A percentile compares a stretch with the other conserved stretches of the same genome.
Evolutionary conservation across 768 basidiomycete genomes (phyloP).

Genomic region (Arthromyces matolae): DNA sequence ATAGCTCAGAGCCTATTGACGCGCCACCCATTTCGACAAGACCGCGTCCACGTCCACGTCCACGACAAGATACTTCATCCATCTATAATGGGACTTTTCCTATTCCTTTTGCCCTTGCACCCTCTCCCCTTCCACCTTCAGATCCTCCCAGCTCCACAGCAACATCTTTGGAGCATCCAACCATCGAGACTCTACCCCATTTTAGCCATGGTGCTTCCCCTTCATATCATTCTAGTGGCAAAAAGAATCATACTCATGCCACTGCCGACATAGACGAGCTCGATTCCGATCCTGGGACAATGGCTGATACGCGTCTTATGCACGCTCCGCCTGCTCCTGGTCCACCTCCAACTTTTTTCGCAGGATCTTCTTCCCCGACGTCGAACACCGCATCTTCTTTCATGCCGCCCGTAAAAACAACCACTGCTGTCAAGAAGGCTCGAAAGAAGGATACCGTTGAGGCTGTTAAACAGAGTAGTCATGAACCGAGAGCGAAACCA

Average conservation of each 20-base stretch:
- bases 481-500: slow-evolving; percentile 17
- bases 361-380: slow-evolving; percentile 39
- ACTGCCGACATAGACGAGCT: slow-evolving; percentile 27
- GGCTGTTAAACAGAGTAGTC: not conserved
- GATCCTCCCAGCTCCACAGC: slow-evolving; percentile 32
- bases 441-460: slow-evolving; percentile 17
- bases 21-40: slow-evolving; percentile 4
- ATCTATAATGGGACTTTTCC: slow-evolving; percentile 11
- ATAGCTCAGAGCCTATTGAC: slow-evolving; percentile 16
- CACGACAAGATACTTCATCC: slow-evolving; percentile 19
- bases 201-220: slow-evolving; percentile 27
- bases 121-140: slow-evolving; percentile 30
- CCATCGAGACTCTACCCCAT: slow-evolving; percentile 32
- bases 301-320: slow-evolving; percentile 8
- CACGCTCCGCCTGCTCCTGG: slow-evolving; percentile 14
- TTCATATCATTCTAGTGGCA: slow-evolving; percentile 21
- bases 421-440: slow-evolving; percentile 7
- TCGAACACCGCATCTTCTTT: not conserved
- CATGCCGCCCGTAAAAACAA: not conserved
- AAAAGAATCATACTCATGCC: slow-evolving; percentile 16
- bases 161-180: slow-evolving; percentile 23
- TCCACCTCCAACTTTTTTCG: slow-evolving; percentile 45
- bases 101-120: slow-evolving; percentile 15
- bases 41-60: slow-evolving; percentile 10
- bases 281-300: slow-evolving; percentile 16